Evolutionary conservation across 1,284 basidiomycete species (phyloP).

Genomic region (Pseudomicrostroma phylloplanum): DNA sequence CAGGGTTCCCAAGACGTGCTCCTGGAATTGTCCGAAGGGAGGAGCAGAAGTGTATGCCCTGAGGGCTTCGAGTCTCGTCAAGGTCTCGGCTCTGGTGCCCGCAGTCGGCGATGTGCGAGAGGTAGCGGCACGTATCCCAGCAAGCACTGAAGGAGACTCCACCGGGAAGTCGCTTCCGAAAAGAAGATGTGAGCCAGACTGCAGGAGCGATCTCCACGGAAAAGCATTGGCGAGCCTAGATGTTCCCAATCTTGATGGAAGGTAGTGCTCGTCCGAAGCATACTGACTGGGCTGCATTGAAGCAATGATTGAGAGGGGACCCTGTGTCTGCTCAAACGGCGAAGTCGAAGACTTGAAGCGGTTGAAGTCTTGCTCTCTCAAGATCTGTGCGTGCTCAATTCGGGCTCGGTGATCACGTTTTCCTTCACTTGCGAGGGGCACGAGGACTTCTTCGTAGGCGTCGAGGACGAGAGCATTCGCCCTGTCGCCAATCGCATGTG

Average conservation of each 20-base stretch:
- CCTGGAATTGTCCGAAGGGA: too few species aligned
- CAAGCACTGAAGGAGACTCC: slow-evolving; percentile 30
- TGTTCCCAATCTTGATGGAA: slow-evolving; percentile 29
- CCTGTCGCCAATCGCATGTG: slow-evolving; percentile 78
- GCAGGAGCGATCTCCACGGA: slow-evolving; percentile 71
- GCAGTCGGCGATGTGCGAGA: slow-evolving; percentile 54
- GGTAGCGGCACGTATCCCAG: slow-evolving; percentile 78
- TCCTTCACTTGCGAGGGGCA: slow-evolving; percentile 2
- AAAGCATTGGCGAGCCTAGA: slow-evolving; percentile 70
- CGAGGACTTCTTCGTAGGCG: slow-evolving; percentile 29
- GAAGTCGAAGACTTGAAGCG: slow-evolving; percentile 52
- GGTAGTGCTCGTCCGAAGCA: slow-evolving; percentile 79
- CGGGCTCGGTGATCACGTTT: slow-evolving; percentile 59
- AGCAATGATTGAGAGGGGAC: slow-evolving; percentile 71
- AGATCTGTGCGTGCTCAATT: slow-evolving; percentile 85
- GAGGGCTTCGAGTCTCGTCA: too few species aligned
- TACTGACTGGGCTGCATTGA: slow-evolving; percentile 90
- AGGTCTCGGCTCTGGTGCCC: too few species aligned
- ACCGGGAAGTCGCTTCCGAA: slow-evolving; percentile 89
- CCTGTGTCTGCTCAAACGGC: slow-evolving; percentile 31
- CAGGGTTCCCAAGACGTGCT: too few species aligned
- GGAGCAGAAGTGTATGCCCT: too few species aligned
- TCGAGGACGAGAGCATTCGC: slow-evolving; percentile 71
- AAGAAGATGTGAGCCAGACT: slow-evolving; percentile 59
- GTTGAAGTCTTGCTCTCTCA: slow-evolving; percentile 59